These are phyloP conservation scores for Polychytrium aggregatum DNA, from an alignment of 192 early-diverging fungal genomes.

Conservation along the genomic window DNA sequence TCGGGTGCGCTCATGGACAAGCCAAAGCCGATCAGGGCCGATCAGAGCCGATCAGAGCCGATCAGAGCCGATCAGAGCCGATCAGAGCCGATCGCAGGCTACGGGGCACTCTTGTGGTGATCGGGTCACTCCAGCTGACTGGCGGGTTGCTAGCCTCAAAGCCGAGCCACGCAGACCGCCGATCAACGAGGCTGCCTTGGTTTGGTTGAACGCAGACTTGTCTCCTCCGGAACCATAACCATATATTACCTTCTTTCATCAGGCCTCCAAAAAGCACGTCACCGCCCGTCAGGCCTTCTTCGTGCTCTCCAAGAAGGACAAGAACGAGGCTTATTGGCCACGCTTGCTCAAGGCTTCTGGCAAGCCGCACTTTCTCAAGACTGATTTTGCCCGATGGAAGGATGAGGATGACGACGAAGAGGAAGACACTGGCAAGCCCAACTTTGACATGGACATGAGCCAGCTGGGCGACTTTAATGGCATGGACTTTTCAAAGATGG, in stretches of 20 bases:
- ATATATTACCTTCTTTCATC: background rate
- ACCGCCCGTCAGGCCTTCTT: constrained; percentile 57
- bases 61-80: too few relatives aligned
- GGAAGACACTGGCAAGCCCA: constrained; percentile 28
- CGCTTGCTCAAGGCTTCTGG: constrained; percentile 58
- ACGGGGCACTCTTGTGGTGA: too few relatives aligned
- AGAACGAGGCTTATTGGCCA: constrained; percentile 66
- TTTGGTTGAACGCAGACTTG: too few relatives aligned
- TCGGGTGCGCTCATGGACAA: too few relatives aligned
- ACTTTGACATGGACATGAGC: constrained; percentile 54
- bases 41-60: too few relatives aligned
- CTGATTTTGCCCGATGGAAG: constrained; percentile 82
- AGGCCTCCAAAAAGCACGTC: constrained; percentile 54
- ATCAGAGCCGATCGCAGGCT: too few relatives aligned
- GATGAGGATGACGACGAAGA: constrained; percentile 93
- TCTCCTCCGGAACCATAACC: background rate
- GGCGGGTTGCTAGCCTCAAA: background rate
- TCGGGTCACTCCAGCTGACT: too few relatives aligned
- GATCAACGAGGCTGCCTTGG: too few relatives aligned
- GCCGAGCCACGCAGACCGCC: too few relatives aligned
- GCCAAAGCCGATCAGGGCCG: too few relatives aligned
- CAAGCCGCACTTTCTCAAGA: constrained; percentile 71
- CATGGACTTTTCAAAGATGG: constrained; percentile 52
- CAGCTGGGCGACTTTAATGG: constrained; percentile 31
- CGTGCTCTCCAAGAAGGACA: constrained; percentile 63